Base-by-base conservation (phyloP, 1,284 basidiomycete genomes). In the Cutaneotrichosporon sp. region DNA sequence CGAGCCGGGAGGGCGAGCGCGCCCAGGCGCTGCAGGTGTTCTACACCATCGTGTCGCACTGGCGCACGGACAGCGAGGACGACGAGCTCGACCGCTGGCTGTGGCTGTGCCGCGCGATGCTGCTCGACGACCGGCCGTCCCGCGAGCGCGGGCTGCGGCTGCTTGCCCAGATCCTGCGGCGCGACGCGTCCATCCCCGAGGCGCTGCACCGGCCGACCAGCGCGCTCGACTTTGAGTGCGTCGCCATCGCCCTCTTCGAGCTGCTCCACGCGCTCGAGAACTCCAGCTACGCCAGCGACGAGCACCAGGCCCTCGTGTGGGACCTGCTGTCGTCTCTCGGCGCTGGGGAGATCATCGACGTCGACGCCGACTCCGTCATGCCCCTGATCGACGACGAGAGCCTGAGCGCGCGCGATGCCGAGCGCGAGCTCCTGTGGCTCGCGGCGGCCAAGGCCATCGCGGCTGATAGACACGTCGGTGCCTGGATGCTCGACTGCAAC, bases 21-120 rank as follows among this genome's bases (percentile, higher is more conserved):
- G 71, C 73, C 43, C 75, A 77, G 54, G 75, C 72, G 2, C 64
- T 78, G 6, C 75, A 78, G 55, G 70, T 78, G 22, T 78, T 78
- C 52, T 73, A 72, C 1, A 68, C 70, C 0, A 63, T 78, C 0
- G 72, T 78, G 1, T 67, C 68, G 20, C 72, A 70, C 47, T 78
- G 76, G 76, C 62, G 71, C 2, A 62, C 70, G 0, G 76, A 77
- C 38, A 72, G 60, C 36, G 65, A 71, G 3, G 75, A 76, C 49
- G 77, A 77, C 57, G 74, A 77, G 60, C 60, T 78, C 1, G 69
- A 68, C 24, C 54, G 76, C 9, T 78, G 75, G 76, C 53, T 75
- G 22, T 78, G 73, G 73, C 67, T 78, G 3, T 75, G 70, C 54
- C 67, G 69, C 31, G 76, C 74, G 0, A 61, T 77, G 16, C 38